Conservation (phyloP, 768 basidiomycete species). For the Xerocomellus amylosporus region DNA sequence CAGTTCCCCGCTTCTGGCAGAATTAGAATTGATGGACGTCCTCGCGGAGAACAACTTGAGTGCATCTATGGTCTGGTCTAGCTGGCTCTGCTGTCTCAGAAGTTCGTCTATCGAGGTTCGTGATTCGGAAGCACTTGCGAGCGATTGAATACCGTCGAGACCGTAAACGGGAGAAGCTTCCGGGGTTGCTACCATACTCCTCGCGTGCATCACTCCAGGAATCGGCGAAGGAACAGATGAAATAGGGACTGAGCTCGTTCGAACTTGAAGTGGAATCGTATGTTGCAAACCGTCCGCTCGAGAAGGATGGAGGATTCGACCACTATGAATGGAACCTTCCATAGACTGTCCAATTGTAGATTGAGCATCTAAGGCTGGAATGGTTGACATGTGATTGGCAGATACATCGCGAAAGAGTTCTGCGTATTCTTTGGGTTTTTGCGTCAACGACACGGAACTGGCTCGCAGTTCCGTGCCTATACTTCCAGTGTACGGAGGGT, state of each 20-base stretch:
- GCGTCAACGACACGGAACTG: conserved; percentile 3
- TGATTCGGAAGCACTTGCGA: conserved; percentile 13
- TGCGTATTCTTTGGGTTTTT: conserved; percentile 7
- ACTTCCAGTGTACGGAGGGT: conserved; percentile 4
- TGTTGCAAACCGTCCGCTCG: not conserved
- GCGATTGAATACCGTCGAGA: conserved; percentile 35
- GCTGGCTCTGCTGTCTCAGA: conserved; percentile 57
- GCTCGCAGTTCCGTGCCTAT: not conserved
- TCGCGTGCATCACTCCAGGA: not conserved
- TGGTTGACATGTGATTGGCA: not conserved
- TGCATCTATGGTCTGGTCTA: conserved; percentile 62
- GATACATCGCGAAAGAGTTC: conserved; percentile 6
- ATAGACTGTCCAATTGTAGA: conserved; percentile 3
- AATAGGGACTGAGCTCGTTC: not conserved
- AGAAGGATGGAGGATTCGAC: not conserved
- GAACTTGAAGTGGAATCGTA: conserved; percentile 1
- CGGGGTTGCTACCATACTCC: not conserved
- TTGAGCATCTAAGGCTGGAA: conserved; percentile 9
- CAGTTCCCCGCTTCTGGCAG: conserved; percentile 23
- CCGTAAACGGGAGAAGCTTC: conserved; percentile 46
- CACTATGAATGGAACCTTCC: conserved; percentile 6
- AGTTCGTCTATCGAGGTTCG: conserved; percentile 48
- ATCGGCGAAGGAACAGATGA: not conserved
- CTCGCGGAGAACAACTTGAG: conserved; percentile 45
- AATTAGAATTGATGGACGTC: conserved; percentile 27